Evolutionary conservation across 176 grass and related monocot genomes (phyloP), one percentile per base, ranked within the genome.

Genomic region (Eragrostis curvula): DNA sequence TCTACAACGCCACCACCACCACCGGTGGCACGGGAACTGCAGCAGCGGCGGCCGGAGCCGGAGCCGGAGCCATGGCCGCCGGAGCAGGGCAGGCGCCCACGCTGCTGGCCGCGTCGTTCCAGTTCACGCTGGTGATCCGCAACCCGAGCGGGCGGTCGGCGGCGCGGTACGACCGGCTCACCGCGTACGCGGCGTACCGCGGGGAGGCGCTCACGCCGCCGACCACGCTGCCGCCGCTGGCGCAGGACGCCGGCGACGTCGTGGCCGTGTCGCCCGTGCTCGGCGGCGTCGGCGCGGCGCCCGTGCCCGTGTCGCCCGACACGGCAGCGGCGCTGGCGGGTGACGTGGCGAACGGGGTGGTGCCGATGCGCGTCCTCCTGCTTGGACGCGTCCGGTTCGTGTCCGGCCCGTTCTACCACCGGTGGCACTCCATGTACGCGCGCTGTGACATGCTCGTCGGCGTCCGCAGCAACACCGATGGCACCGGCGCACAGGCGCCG

Each of bases 381-480:
- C 90, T 92, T 46, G 92, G 92, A 51, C 90, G 92, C 83, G 84
- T 88, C 40, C 68, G 80, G 41, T 98, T 91, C 87, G 73, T 93
- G 46, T 74, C 88, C 7, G 88, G 82, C 1, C 92, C 92, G 11
- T 98, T 93, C 83, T 77, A 77, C 32, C 44, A 84, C 17, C 48
- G 81, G 25, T 94, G 90, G 95, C 80, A 64, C 77, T 70, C 74
- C 55, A 55, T 98, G 57, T 92, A 92, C 87, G 90, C 88, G 70
- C 88, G 90, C 73, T 98, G 92, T 59, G 90, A 98, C 73, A 5
- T 98, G 84, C 81, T 98, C 48, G 60, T 93, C 77, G 88, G 75
- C 72, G 60, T 92, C 29, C 81, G 61, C 41, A 70, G 47, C 29
- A n/a, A 74, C 57, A 1, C 14, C 7, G 68, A 78, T 53, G 7